Percentiles rank a stretch among this genome's conserved stretches.
Conservation (phyloP, 768 basidiomycete genomes). For the Solioccasus polychromus region DNA sequence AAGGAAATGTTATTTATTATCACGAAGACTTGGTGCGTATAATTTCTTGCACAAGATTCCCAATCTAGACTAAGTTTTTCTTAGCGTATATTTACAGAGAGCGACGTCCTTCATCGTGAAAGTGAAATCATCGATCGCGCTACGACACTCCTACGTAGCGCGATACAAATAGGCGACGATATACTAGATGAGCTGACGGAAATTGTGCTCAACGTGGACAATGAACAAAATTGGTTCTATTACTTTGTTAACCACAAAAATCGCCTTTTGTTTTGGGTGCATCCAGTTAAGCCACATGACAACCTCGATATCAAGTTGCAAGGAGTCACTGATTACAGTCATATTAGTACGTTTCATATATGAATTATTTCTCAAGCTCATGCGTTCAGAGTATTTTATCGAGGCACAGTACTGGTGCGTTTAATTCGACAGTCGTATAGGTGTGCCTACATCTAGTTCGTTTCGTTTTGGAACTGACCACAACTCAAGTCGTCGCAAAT, state of each 20-base stretch:
- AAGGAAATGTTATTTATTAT: conserved; percentile 14
- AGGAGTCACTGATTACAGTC: too few species aligned
- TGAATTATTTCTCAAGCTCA: background rate
- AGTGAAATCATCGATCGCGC: conserved; percentile 3
- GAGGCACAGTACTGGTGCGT: conserved; percentile 16
- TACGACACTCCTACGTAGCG: conserved; percentile 7
- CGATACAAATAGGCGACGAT: background rate
- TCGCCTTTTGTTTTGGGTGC: conserved; percentile 18
- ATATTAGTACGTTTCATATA: conserved; percentile 1
- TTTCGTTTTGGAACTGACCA: background rate
- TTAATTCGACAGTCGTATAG: background rate
- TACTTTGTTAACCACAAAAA: conserved; percentile 18
- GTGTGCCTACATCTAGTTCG: background rate
- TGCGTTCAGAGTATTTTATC: conserved; percentile 6
- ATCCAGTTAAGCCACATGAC: background rate
- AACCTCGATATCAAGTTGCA: conserved; percentile 1
- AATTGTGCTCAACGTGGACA: conserved; percentile 11
- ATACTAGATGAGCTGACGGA: conserved; percentile 9
- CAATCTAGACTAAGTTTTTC: background rate
- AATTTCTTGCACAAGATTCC: background rate
- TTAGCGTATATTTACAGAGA: conserved; percentile 18
- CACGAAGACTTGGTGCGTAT: conserved; percentile 12
- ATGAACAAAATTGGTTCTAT: conserved; percentile 4
- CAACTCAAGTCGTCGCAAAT: background rate
- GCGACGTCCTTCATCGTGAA: background rate